phyloP scores from a whole-genome alignment of 441 rosid species.

The Metrosideros polymorpha region DNA sequence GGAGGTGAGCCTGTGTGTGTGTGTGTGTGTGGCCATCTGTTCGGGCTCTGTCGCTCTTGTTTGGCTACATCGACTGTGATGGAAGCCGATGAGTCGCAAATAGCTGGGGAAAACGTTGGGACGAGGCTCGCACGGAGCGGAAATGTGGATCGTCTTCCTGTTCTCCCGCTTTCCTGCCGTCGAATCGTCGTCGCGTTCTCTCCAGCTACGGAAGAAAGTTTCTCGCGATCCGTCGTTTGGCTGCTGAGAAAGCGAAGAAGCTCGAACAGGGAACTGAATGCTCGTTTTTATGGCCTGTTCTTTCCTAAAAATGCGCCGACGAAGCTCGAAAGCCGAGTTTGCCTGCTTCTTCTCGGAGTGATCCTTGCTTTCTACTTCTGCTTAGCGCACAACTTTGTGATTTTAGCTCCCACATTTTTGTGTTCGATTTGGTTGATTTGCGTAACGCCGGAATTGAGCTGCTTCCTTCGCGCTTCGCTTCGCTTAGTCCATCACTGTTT shows the following conservation, averaged over 20 bases:
- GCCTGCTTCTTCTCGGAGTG: neutral
- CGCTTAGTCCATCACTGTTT: constrained; percentile 12
- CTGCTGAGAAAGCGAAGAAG: neutral
- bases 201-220: neutral
- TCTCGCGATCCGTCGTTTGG: neutral
- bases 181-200: neutral
- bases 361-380: neutral
- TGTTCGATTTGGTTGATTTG: neutral
- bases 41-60: neutral
- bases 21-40: neutral
- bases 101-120: neutral
- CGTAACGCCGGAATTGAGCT: neutral
- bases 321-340: neutral
- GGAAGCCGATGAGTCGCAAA: neutral
- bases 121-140: neutral
- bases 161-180: neutral
- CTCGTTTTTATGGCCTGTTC: neutral
- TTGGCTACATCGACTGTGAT: neutral
- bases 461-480: constrained; percentile 18
- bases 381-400: neutral
- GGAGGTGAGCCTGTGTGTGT: neutral
- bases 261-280: neutral
- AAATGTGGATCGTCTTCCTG: neutral
- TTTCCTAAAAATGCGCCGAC: neutral
- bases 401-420: no score